Percentiles rank a stretch among this genome's conserved stretches.
Conservation (phyloP, 345 rosid species). For the Microthlaspi erraticum region DNA sequence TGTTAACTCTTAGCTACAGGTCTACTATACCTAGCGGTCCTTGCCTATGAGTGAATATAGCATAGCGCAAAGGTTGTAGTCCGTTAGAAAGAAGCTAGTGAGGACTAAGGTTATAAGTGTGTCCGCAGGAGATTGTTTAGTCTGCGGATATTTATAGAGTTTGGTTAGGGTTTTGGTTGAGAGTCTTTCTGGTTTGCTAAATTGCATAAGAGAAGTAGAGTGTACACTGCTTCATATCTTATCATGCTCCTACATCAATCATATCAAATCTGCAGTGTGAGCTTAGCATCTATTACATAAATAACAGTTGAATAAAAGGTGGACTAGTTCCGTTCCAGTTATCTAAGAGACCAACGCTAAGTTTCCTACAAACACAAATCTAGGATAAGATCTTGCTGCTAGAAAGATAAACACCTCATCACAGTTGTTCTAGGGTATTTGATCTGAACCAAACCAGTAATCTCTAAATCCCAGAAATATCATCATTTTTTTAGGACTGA, state of each 20-base stretch:
- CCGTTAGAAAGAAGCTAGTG: neutral
- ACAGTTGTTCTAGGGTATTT: neutral
- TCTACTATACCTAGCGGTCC: neutral
- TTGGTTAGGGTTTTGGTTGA: neutral
- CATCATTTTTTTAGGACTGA: constrained; percentile 19
- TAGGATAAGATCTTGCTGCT: no score
- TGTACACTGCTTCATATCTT: neutral
- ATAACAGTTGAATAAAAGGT: neutral
- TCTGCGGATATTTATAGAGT: neutral
- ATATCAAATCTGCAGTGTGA: neutral
- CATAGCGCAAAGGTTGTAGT: neutral
- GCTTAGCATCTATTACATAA: neutral
- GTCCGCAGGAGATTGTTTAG: constrained; percentile 1
- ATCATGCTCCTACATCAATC: constrained; percentile 12
- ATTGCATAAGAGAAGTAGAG: neutral
- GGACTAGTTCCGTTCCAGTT: neutral
- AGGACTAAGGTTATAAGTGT: neutral
- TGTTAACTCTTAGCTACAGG: neutral
- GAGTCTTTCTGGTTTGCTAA: constrained; percentile 1
- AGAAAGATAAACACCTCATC: constrained; percentile 9
- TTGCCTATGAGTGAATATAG: neutral
- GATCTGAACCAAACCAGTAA: no score
- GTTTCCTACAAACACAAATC: constrained; percentile 10
- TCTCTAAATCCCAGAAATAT: constrained; percentile 4
- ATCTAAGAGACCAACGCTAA: constrained; percentile 2